These are phyloP conservation scores for Sparassis latifolia DNA, from an alignment of 1,284 basidiomycete genomes.

Conservation along the genomic window DNA sequence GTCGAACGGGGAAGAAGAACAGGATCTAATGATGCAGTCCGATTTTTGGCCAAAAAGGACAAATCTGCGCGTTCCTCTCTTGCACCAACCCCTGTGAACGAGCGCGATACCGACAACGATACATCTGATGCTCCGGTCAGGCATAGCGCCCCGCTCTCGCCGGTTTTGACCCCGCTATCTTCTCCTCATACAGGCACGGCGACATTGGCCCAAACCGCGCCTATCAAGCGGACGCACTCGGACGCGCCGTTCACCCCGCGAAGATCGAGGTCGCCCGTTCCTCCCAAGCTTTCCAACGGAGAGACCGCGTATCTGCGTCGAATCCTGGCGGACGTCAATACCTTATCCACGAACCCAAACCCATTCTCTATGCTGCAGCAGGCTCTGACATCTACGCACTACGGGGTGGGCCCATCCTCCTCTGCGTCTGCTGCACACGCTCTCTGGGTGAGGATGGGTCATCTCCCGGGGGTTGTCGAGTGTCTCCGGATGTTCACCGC, in stretches of 20 bases:
- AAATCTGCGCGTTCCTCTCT: not conserved
- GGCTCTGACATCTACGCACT: conserved; percentile 13
- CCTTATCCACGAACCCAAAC: conserved; percentile 29
- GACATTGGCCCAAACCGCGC: conserved; percentile 4
- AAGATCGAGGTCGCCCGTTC: conserved; percentile 30
- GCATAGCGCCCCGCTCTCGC: conserved; percentile 4
- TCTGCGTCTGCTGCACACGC: conserved; percentile 25
- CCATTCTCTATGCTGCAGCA: conserved; percentile 41
- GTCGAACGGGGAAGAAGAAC: conserved; percentile 17
- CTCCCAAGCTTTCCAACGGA: conserved; percentile 44
- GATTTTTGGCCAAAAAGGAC: conserved; percentile 7
- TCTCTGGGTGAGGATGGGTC: conserved; percentile 44
- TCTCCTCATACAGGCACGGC: conserved; percentile 6
- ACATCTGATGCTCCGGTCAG: conserved; percentile 4
- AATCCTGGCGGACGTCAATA: conserved; percentile 56
- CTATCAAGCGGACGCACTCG: conserved; percentile 1
- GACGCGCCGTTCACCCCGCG: not conserved
- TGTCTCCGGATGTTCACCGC: conserved; percentile 83
- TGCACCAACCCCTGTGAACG: not conserved
- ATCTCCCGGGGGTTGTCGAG: conserved; percentile 57
- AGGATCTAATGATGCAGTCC: conserved; percentile 10
- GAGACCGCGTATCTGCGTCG: conserved; percentile 59
- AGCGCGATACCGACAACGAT: conserved; percentile 7
- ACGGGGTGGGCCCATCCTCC: conserved; percentile 8
- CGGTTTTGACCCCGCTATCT: conserved; percentile 5